A percentile compares a stretch with the other conserved stretches of the same genome.
These are phyloP conservation scores for Lepidium africanum DNA, from an alignment of 345 rosid genomes.

Conservation along the genomic window DNA sequence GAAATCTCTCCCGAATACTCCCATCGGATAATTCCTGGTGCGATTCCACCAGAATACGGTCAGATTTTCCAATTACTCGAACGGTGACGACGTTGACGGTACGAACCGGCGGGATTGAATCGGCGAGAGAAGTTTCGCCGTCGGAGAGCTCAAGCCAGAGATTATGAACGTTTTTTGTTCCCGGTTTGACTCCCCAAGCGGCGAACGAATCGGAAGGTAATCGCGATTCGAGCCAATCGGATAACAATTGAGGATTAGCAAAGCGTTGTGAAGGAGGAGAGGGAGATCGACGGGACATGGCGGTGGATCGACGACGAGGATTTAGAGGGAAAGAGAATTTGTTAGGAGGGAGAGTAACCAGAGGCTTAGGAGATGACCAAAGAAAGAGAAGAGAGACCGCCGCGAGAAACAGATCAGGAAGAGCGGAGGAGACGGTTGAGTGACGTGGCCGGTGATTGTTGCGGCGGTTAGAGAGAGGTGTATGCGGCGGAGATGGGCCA, in stretches of 20 bases:
- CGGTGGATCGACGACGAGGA: constrained; percentile 42
- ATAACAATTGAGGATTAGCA: constrained; percentile 65
- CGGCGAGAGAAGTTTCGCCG: constrained; percentile 67
- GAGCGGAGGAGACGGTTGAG: constrained; percentile 16
- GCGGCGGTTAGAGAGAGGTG: constrained; percentile 22
- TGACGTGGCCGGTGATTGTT: constrained; percentile 15
- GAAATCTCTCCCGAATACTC: constrained; percentile 46
- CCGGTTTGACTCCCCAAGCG: constrained; percentile 86
- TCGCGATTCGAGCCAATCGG: constrained; percentile 83
- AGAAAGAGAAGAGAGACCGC: constrained; percentile 33
- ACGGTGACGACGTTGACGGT: constrained; percentile 65
- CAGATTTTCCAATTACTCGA: constrained; percentile 37
- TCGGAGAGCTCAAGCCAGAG: constrained; percentile 92
- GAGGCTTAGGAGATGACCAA: constrained; percentile 35
- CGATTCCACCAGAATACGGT: constrained; percentile 50
- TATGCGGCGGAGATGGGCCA: constrained; percentile 28
- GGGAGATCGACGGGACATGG: constrained; percentile 37
- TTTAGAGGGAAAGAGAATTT: constrained; percentile 29
- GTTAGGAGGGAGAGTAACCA: constrained; percentile 25
- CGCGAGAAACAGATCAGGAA: constrained; percentile 41
- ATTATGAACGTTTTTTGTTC: constrained; percentile 92
- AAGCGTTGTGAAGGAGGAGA: constrained; percentile 35
- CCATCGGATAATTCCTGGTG: constrained; percentile 86
- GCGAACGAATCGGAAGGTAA: constrained; percentile 76
- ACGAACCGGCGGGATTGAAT: constrained; percentile 69